These are phyloP conservation scores for Wickerhamiella nectarea DNA, from an alignment of 805 yeast species.

Conservation along the genomic window DNA sequence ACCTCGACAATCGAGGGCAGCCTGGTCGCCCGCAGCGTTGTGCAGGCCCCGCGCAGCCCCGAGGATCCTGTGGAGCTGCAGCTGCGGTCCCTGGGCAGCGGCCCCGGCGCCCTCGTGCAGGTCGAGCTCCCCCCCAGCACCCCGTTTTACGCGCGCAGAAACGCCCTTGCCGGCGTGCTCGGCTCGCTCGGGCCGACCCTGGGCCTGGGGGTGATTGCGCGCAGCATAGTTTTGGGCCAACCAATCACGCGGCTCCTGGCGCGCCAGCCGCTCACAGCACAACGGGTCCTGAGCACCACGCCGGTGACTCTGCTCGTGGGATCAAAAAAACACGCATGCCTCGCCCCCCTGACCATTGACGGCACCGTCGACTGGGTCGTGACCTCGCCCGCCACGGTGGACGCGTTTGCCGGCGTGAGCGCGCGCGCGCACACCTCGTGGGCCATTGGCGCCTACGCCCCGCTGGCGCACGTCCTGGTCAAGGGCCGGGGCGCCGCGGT, in stretches of 20 bases:
- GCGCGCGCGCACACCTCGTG: slow-evolving; percentile 20
- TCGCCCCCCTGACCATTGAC: slow-evolving; percentile 29
- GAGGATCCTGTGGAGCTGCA: slow-evolving; percentile 13
- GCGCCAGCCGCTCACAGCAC: slow-evolving; percentile 19
- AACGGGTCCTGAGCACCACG: slow-evolving; percentile 15
- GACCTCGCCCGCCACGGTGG: slow-evolving; percentile 27
- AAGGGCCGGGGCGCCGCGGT: slow-evolving; percentile 36
- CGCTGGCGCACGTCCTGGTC: slow-evolving; percentile 25
- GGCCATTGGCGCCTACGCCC: slow-evolving; percentile 15
- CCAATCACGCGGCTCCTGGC: slow-evolving; percentile 13
- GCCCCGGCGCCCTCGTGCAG: slow-evolving; percentile 82
- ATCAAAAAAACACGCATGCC: slow-evolving; percentile 6
- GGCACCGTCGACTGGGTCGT: slow-evolving; percentile 34
- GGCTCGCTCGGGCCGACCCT: slow-evolving; percentile 8
- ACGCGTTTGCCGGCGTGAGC: slow-evolving; percentile 35
- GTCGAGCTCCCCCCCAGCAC: slow-evolving; percentile 46
- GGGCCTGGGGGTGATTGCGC: slow-evolving; percentile 10
- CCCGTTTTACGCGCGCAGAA: slow-evolving; percentile 15
- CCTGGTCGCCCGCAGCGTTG: background rate
- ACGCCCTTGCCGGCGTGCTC: slow-evolving; percentile 16
- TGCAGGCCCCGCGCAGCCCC: slow-evolving; percentile 11
- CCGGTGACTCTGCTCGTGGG: slow-evolving; percentile 17
- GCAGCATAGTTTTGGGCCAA: slow-evolving; percentile 12
- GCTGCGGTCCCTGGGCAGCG: slow-evolving; percentile 28
- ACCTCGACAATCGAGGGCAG: slow-evolving; percentile 2